phyloP scores from a whole-genome alignment of 73 alveolate species.

The Paramecium bursaria region DNA sequence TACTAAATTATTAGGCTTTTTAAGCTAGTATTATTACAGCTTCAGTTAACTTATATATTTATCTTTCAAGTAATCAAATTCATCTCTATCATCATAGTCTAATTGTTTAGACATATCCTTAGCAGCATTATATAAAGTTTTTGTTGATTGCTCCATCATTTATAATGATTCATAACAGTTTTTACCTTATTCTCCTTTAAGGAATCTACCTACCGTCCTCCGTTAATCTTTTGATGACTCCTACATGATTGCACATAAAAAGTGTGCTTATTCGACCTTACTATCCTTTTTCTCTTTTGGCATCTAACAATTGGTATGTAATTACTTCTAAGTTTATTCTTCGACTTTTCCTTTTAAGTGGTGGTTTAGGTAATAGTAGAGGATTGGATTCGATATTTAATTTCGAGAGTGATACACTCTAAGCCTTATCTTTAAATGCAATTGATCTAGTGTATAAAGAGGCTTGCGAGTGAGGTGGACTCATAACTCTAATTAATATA shows the following conservation, averaged over 20 bases:
- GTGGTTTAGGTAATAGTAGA: slow-evolving; percentile 23
- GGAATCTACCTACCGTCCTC: neutral
- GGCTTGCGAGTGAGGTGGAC: no score
- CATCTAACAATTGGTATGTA: neutral
- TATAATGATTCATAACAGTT: slow-evolving; percentile 48
- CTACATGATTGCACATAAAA: slow-evolving; percentile 52
- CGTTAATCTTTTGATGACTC: slow-evolving; percentile 9
- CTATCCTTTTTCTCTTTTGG: slow-evolving; percentile 7
- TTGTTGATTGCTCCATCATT: slow-evolving; percentile 23
- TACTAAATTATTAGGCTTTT: neutral
- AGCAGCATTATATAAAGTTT: slow-evolving; percentile 13
- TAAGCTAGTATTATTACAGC: slow-evolving; percentile 13
- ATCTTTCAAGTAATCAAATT: slow-evolving; percentile 5
- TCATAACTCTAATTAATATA: no score
- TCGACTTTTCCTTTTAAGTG: slow-evolving; percentile 32
- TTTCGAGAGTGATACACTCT: no score
- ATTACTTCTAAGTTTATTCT: slow-evolving; percentile 1
- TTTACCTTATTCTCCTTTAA: slow-evolving; percentile 35
- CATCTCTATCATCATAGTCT: slow-evolving; percentile 14
- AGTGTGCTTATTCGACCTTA: slow-evolving; percentile 23
- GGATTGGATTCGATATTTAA: slow-evolving; percentile 31
- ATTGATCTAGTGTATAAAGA: no score
- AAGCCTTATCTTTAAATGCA: no score
- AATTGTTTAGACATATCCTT: slow-evolving; percentile 43
- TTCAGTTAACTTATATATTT: slow-evolving; percentile 19